Percentiles rank a stretch among this genome's conserved stretches.
These are phyloP conservation scores for Acorus gramineus DNA, from an alignment of 106 monocot species.

Conservation along the genomic window DNA sequence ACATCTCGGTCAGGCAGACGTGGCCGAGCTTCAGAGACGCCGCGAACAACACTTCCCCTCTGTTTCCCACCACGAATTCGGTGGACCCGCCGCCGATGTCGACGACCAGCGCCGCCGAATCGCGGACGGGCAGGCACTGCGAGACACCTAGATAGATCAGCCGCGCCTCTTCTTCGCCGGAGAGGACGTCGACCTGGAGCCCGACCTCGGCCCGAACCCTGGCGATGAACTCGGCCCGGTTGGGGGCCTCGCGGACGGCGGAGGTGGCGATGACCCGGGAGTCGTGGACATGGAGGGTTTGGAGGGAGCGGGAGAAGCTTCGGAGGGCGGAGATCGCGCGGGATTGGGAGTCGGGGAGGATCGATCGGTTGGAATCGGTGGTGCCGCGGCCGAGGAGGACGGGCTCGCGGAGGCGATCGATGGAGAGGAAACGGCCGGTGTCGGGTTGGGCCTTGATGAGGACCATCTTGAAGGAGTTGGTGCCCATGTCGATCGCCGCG, in stretches of 20 bases:
- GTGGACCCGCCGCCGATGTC: slow-evolving; percentile 32
- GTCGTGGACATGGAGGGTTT: neutral
- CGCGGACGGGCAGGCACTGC: slow-evolving; percentile 13
- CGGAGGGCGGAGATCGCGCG: slow-evolving; percentile 6
- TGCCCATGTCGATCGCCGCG: slow-evolving; percentile 20
- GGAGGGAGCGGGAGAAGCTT: slow-evolving; percentile 2
- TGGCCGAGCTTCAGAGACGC: slow-evolving; percentile 18
- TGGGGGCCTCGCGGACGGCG: slow-evolving; percentile 6
- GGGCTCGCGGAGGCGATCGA: slow-evolving; percentile 12
- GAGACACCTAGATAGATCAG: slow-evolving; percentile 17
- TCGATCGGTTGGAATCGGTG: neutral
- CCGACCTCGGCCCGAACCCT: neutral
- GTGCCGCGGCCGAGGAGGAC: slow-evolving; percentile 10
- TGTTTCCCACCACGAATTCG: slow-evolving; percentile 11
- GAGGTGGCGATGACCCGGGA: slow-evolving; percentile 16
- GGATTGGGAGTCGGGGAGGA: neutral
- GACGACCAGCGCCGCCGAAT: slow-evolving; percentile 2
- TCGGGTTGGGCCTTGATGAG: neutral
- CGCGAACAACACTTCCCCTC: slow-evolving; percentile 13
- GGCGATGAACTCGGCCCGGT: slow-evolving; percentile 5
- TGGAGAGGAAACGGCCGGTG: slow-evolving; percentile 6
- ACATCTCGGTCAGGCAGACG: slow-evolving; percentile 11
- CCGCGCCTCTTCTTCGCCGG: slow-evolving; percentile 14
- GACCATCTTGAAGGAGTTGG: slow-evolving; percentile 22
- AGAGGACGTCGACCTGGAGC: slow-evolving; percentile 8